Conservation (phyloP, 2,329 filamentous ascomycete genomes). For the Colletotrichum tamarilloi region DNA sequence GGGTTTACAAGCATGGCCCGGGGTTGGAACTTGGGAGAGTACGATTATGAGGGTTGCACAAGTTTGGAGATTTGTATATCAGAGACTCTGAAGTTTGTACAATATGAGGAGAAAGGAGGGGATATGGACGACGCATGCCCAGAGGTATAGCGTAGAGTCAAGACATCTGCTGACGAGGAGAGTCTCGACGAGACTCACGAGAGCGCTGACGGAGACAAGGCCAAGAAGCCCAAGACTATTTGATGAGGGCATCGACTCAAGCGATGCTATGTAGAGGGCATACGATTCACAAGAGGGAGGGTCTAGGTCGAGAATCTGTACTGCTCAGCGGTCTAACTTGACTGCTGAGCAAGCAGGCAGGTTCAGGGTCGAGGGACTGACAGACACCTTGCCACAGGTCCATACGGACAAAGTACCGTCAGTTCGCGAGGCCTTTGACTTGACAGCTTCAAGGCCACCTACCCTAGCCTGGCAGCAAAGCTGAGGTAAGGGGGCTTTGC, state of each 20-base stretch:
- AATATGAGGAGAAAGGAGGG: neutral
- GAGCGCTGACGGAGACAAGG: constrained; percentile 1
- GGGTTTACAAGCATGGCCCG: neutral
- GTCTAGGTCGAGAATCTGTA: neutral
- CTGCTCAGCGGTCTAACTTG: too few relatives aligned
- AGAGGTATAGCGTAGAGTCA: constrained; percentile 21
- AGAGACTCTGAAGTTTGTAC: neutral
- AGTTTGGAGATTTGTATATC: neutral
- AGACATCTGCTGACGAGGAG: constrained; percentile 7
- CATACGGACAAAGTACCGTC: neutral
- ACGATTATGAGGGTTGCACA: neutral
- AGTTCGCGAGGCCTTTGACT: neutral
- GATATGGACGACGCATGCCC: constrained; percentile 11
- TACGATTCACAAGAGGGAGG: constrained; percentile 12
- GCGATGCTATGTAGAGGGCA: neutral
- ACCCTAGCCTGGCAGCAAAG: neutral
- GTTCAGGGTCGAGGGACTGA: neutral
- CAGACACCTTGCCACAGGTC: neutral
- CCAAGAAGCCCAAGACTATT: neutral
- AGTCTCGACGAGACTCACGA: neutral
- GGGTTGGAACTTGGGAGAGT: neutral
- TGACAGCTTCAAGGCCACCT: neutral
- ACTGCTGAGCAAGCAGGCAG: neutral
- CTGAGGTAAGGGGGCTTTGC: neutral
- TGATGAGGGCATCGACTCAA: neutral